Evolutionary conservation across 805 yeast genomes (phyloP).

Genomic region (Yarrowia osloensis): DNA sequence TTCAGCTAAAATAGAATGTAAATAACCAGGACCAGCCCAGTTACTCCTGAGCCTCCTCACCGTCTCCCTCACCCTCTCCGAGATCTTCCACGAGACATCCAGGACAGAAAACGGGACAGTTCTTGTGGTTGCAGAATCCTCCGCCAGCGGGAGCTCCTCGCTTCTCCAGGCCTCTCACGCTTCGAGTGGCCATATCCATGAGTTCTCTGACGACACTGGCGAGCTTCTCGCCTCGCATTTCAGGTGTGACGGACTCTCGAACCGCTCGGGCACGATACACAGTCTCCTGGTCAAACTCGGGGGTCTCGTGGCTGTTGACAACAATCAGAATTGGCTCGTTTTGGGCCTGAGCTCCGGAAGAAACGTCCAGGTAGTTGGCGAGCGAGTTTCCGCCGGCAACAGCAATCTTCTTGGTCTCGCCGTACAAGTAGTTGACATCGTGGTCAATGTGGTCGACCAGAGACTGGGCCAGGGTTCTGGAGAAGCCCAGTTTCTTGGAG

Average conservation of each 20-base stretch:
- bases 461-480: neutral
- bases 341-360: neutral
- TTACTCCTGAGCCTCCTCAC: neutral
- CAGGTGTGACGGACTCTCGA: neutral
- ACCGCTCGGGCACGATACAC: neutral
- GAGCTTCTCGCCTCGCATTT: neutral
- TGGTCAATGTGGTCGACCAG: neutral
- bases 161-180: neutral
- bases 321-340: neutral
- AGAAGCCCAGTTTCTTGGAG: neutral
- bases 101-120: neutral
- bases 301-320: neutral
- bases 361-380: constrained; percentile 9
- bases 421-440: neutral
- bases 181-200: neutral
- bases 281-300: neutral
- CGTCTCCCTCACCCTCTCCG: neutral
- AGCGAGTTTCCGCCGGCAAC: constrained; percentile 1
- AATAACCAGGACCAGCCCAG: no score
- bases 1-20: no score
- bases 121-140: neutral
- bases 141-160: neutral
- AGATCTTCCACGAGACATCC: neutral
- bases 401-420: neutral
- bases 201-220: neutral